Conservation (phyloP, 805 yeast genomes). For the Metschnikowia picachoensis region DNA sequence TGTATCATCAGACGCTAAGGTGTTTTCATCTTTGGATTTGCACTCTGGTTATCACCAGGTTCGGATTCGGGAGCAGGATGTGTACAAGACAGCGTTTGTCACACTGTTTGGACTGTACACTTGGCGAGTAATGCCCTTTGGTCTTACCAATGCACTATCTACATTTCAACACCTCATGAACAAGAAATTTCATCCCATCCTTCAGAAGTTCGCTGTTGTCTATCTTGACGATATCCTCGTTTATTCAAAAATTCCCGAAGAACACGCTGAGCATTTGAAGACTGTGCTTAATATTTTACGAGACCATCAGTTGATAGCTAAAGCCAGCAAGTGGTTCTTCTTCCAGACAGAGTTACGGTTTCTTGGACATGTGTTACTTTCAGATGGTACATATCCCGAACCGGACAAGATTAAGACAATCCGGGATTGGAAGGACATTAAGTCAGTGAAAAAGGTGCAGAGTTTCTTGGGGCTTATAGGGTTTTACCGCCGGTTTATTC, state of each 20-base stretch:
- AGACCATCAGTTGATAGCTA: background rate
- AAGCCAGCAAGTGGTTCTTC: background rate
- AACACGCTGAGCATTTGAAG: background rate
- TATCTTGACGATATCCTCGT: conserved; percentile 10
- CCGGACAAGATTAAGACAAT: background rate
- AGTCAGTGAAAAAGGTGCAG: background rate
- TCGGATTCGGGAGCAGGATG: conserved; percentile 1
- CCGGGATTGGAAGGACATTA: background rate
- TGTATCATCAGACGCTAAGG: too few species aligned
- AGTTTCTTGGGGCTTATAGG: background rate
- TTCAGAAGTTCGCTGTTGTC: background rate
- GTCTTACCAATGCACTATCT: conserved; percentile 6
- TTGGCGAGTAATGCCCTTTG: conserved; percentile 11
- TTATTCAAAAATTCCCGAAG: background rate
- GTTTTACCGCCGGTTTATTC: background rate
- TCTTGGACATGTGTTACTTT: background rate
- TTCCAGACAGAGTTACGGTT: background rate
- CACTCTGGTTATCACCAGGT: conserved; percentile 9
- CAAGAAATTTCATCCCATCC: background rate
- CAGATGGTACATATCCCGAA: background rate
- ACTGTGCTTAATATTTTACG: background rate
- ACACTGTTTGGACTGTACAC: conserved; percentile 10
- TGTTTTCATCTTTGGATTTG: conserved; percentile 5
- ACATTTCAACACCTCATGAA: conserved; percentile 9
- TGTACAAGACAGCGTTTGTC: conserved; percentile 5